Evolutionary conservation across 352 stramenopile genomes (phyloP).

Genomic region (Globisporangium rhizosaccharum): DNA sequence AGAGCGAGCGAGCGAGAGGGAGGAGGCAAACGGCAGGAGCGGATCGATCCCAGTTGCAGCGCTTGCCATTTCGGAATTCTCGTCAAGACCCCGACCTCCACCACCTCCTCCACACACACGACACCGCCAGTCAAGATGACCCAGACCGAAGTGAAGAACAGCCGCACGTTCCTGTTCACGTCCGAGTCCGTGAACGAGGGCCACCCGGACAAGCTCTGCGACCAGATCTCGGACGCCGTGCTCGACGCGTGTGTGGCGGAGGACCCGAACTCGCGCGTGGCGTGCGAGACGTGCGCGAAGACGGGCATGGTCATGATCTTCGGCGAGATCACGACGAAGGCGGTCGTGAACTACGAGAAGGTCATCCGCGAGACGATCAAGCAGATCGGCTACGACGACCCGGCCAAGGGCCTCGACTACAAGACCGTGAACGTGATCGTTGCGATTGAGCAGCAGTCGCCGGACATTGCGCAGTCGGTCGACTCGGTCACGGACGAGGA

Average conservation of each 20-base stretch:
- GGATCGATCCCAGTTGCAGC: not conserved
- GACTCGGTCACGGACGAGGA: constrained; percentile 96
- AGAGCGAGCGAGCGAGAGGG: too few species aligned
- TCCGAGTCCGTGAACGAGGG: constrained; percentile 99
- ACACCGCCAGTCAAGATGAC: constrained; percentile 39
- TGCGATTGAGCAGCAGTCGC: constrained; percentile 98
- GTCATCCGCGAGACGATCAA: constrained; percentile 98
- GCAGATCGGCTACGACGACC: constrained; percentile 99
- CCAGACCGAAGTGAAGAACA: constrained; percentile 37
- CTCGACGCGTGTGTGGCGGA: constrained; percentile 97
- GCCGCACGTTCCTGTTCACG: constrained; percentile 94
- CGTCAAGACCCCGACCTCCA: constrained; percentile 9
- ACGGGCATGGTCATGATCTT: constrained; percentile 99
- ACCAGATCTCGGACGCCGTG: constrained; percentile 98
- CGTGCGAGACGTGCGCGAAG: constrained; percentile 99
- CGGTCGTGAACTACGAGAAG: constrained; percentile 99
- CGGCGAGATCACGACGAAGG: constrained; percentile 99
- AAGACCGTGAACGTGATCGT: constrained; percentile 99
- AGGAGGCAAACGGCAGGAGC: too few species aligned
- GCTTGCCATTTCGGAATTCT: constrained; percentile 15
- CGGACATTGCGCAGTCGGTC: constrained; percentile 98
- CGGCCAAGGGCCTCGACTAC: constrained; percentile 99
- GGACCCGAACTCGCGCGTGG: constrained; percentile 97
- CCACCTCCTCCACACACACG: not conserved
- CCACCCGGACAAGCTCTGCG: constrained; percentile 98